Evolutionary conservation across 495 filamentous ascomycete species (phyloP).

Genomic region (Podospora comata): DNA sequence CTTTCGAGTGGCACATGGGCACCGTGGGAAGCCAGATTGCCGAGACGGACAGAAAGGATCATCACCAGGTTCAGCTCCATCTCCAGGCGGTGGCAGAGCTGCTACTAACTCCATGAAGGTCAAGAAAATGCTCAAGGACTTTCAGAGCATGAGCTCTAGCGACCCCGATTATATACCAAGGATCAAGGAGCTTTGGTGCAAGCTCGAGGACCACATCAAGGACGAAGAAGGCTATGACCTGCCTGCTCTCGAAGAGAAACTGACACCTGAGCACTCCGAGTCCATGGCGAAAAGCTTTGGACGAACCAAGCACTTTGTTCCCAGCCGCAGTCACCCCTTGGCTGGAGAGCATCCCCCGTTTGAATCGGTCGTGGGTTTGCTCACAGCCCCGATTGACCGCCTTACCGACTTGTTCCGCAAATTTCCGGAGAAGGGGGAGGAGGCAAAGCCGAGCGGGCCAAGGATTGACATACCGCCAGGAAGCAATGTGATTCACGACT

Average conservation of each 20-base stretch:
- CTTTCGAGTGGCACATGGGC: slow-evolving; percentile 11
- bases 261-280: slow-evolving; percentile 6
- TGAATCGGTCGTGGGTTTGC: slow-evolving; percentile 12
- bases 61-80: neutral
- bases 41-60: slow-evolving; percentile 11
- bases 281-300: slow-evolving; percentile 7
- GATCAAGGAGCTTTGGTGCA: slow-evolving; percentile 9
- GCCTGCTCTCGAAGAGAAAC: slow-evolving; percentile 11
- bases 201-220: slow-evolving; percentile 11
- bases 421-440: slow-evolving; percentile 6
- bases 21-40: slow-evolving; percentile 7
- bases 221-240: slow-evolving; percentile 14
- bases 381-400: slow-evolving; percentile 1
- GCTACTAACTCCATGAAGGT: neutral
- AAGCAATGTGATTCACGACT: neutral
- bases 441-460: neutral
- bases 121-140: slow-evolving; percentile 5
- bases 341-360: slow-evolving; percentile 9
- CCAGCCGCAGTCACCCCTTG: slow-evolving; percentile 4
- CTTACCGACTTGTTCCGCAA: slow-evolving; percentile 9
- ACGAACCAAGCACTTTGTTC: slow-evolving; percentile 8
- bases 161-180: slow-evolving; percentile 8
- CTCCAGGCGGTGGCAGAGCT: neutral
- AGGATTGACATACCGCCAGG: slow-evolving; percentile 2
- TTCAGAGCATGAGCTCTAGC: slow-evolving; percentile 6